A percentile compares a stretch with the other conserved stretches of the same genome.
These are phyloP conservation scores for Vaccinium myrtillus DNA, from an alignment of 148 eudicot species.

Conservation along the genomic window DNA sequence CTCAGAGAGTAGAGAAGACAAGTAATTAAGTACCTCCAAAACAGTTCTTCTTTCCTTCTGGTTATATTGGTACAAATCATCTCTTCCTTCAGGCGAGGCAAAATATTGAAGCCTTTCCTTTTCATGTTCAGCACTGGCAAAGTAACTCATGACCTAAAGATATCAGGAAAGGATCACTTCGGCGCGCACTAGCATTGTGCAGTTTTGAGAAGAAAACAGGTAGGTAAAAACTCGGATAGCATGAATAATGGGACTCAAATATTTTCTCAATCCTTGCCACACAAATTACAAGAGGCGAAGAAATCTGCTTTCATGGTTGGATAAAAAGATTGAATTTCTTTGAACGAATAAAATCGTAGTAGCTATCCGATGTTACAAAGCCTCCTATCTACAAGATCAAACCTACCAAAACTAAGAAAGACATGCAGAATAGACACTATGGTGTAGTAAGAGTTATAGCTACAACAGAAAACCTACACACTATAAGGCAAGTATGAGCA, in stretches of 20 bases:
- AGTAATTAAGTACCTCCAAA: constrained; percentile 52
- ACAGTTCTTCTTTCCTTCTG: constrained; percentile 93
- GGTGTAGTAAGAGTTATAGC: background rate
- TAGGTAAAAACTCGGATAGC: background rate
- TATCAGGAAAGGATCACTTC: background rate
- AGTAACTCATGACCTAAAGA: constrained; percentile 83
- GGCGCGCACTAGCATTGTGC: background rate
- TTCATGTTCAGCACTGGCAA: constrained; percentile 91
- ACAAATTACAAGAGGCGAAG: background rate
- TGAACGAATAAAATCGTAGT: background rate
- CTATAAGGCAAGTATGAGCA: background rate
- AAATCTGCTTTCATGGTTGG: background rate
- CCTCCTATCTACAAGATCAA: background rate
- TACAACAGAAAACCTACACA: background rate
- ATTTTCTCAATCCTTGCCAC: background rate
- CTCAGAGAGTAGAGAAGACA: constrained; percentile 5
- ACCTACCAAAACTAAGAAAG: background rate
- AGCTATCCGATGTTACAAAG: background rate
- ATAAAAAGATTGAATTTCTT: background rate
- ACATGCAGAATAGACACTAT: background rate
- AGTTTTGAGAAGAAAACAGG: constrained; percentile 5
- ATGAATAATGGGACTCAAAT: background rate
- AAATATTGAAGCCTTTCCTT: constrained; percentile 89
- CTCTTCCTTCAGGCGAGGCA: constrained; percentile 94
- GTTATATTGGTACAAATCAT: constrained; percentile 86